Percentiles rank a stretch among this genome's conserved stretches.
phyloP scores from a whole-genome alignment of 345 rosid species.

The Acer negundo region DNA sequence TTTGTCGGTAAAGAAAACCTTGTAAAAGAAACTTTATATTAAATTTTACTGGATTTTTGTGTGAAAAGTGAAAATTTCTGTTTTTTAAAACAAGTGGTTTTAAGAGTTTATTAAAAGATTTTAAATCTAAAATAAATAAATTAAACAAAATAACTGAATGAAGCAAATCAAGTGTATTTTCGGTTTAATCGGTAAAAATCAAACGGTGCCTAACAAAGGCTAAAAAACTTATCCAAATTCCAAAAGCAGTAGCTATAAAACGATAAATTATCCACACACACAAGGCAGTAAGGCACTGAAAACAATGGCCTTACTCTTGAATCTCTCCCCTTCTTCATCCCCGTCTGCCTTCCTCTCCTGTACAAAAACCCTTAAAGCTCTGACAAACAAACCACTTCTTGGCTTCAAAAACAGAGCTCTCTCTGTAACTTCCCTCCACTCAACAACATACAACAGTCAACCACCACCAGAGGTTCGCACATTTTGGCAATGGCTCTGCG shows the following conservation, averaged over 20 bases:
- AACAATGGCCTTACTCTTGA: conserved; percentile 32
- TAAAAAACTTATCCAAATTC: neutral
- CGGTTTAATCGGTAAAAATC: too few relatives aligned
- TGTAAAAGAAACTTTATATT: too few relatives aligned
- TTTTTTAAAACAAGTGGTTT: too few relatives aligned
- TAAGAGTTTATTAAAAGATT: too few relatives aligned
- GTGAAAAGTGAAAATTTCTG: too few relatives aligned
- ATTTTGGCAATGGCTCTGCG: conserved; percentile 90
- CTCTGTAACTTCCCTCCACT: conserved; percentile 29
- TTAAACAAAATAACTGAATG: too few relatives aligned
- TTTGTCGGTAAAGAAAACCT: too few relatives aligned
- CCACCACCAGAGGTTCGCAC: conserved; percentile 41
- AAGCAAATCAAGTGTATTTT: too few relatives aligned
- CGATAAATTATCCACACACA: neutral
- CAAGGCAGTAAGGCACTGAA: neutral
- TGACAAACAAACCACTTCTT: conserved; percentile 25
- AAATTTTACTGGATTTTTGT: too few relatives aligned
- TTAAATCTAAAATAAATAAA: too few relatives aligned
- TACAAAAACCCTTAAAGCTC: conserved; percentile 19
- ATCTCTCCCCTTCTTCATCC: conserved; percentile 15
- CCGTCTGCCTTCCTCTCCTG: conserved; percentile 21
- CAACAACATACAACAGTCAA: conserved; percentile 22
- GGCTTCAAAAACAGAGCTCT: conserved; percentile 32
- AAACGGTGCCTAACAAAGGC: too few relatives aligned
- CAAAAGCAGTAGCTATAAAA: conserved; percentile 5